phyloP scores from a whole-genome alignment of 345 rosid genomes.

The Heritiera fomes region DNA sequence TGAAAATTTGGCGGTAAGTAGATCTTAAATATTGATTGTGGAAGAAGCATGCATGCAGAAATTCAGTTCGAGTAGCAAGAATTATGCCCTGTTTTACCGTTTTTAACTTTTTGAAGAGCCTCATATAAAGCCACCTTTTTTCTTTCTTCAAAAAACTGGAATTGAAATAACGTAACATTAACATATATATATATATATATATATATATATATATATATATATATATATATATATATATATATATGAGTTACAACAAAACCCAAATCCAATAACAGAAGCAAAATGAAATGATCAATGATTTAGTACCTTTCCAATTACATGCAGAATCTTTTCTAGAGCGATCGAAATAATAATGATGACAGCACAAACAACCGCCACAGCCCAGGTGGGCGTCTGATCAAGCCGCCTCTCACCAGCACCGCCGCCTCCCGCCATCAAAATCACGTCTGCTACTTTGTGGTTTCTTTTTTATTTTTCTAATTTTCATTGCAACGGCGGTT shows the following conservation, averaged over 20 bases:
- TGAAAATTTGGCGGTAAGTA: not conserved
- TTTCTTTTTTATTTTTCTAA: too few species aligned
- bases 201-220: too few species aligned
- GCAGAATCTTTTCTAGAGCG: constrained; percentile 63
- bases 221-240: too few species aligned
- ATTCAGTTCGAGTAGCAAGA: too few species aligned
- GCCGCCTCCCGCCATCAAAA: constrained; percentile 51
- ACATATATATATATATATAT: too few species aligned
- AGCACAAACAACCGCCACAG: constrained; percentile 78
- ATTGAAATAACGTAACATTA: not conserved
- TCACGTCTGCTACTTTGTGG: not conserved
- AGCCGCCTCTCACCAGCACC: constrained; percentile 54
- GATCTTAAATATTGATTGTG: not conserved
- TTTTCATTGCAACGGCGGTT: too few species aligned
- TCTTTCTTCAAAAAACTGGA: constrained; percentile 49
- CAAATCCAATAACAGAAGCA: too few species aligned
- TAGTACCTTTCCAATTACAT: constrained; percentile 43
- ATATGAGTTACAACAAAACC: too few species aligned
- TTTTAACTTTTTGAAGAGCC: constrained; percentile 85
- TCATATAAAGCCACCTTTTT: constrained; percentile 44
- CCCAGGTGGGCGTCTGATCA: constrained; percentile 96
- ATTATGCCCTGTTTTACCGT: constrained; percentile 39
- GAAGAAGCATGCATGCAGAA: not conserved
- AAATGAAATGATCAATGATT: too few species aligned
- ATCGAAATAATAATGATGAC: constrained; percentile 70